These are phyloP conservation scores for Lodderomyces metapsilosis DNA, from an alignment of 1,139 yeast genomes.

Conservation along the genomic window DNA sequence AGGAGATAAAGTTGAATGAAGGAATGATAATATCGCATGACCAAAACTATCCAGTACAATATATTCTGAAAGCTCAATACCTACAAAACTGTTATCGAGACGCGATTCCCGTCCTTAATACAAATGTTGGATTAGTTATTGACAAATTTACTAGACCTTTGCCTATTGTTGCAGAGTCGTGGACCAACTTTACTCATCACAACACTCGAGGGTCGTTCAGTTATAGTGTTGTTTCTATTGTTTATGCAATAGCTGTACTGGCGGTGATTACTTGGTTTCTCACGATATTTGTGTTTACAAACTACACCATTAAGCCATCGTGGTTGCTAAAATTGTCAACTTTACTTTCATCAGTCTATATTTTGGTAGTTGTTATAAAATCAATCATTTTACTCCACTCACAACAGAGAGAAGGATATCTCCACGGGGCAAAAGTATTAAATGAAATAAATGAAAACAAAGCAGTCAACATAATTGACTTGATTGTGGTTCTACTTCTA, in stretches of 20 bases:
- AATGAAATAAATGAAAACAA: slow-evolving; percentile 45
- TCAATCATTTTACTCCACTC: slow-evolving; percentile 43
- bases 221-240: slow-evolving; percentile 58
- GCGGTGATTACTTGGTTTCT: slow-evolving; percentile 65
- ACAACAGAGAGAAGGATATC: slow-evolving; percentile 57
- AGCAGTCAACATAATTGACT: slow-evolving; percentile 59
- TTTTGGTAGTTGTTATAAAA: slow-evolving; percentile 49
- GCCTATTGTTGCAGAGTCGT: slow-evolving; percentile 39
- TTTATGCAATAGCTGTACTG: slow-evolving; percentile 62
- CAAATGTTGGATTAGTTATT: slow-evolving; percentile 35
- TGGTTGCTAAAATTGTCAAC: slow-evolving; percentile 46
- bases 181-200: slow-evolving; percentile 37
- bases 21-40: slow-evolving; percentile 38
- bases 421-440: slow-evolving; percentile 53
- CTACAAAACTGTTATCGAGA: slow-evolving; percentile 37
- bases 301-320: slow-evolving; percentile 56
- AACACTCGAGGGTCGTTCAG: slow-evolving; percentile 45
- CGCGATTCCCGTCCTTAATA: slow-evolving; percentile 42
- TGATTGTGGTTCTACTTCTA: slow-evolving; percentile 58
- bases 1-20: slow-evolving; percentile 26
- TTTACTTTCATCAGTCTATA: slow-evolving; percentile 50
- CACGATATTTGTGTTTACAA: slow-evolving; percentile 62
- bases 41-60: slow-evolving; percentile 19
- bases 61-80: slow-evolving; percentile 26
- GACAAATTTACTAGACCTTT: slow-evolving; percentile 28